These are phyloP conservation scores for Fraxinus quadrangulata DNA, from an alignment of 257 asterid species.

Conservation along the genomic window DNA sequence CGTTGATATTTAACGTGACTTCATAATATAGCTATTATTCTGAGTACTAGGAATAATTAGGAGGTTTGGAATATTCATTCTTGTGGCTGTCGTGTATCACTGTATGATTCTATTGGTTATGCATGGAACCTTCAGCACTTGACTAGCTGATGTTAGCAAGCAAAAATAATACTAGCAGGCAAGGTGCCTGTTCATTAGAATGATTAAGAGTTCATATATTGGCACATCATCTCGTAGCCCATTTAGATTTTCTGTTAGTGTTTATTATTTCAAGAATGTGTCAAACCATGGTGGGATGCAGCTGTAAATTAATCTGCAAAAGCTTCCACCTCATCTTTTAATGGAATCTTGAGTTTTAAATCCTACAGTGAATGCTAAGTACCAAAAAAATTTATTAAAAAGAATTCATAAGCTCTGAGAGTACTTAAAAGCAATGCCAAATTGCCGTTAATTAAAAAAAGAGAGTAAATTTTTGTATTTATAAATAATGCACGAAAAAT, in stretches of 20 bases:
- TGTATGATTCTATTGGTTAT: not conserved
- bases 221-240: not conserved
- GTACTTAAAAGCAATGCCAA: not conserved
- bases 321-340: not conserved
- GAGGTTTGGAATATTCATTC: not conserved
- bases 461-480: not conserved
- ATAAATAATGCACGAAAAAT: not conserved
- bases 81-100: not conserved
- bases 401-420: not conserved
- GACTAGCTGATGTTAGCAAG: not conserved
- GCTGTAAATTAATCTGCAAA: conserved; percentile 3
- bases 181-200: not conserved
- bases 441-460: not conserved
- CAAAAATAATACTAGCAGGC: not conserved
- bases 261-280: not conserved
- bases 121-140: not conserved
- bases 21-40: conserved; percentile 1
- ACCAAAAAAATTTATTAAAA: not conserved
- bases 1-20: conserved; percentile 10
- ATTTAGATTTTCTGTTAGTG: not conserved
- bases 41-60: conserved; percentile 11
- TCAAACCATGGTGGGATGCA: conserved; percentile 1
- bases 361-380: not conserved
- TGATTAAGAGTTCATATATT: not conserved
- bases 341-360: not conserved